These are phyloP conservation scores for Diaporthe caulivora DNA, from an alignment of 2,329 filamentous ascomycete species.

Conservation along the genomic window DNA sequence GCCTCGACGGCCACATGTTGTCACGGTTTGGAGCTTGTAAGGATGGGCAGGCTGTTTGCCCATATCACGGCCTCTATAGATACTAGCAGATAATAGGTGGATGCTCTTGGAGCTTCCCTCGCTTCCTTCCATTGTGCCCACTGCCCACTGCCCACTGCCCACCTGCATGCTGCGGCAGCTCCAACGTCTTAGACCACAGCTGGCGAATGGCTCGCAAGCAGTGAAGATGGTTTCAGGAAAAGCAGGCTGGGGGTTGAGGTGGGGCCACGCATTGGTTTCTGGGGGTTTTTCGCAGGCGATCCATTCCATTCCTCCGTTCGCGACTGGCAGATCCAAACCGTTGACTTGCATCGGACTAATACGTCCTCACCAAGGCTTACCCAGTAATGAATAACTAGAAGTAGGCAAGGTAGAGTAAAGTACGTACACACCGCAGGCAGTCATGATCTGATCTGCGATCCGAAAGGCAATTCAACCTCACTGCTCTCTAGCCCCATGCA, in stretches of 20 bases:
- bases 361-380: too few species aligned
- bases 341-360: constrained; percentile 18
- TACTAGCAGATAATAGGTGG: neutral
- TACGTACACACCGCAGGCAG: neutral
- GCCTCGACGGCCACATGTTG: neutral
- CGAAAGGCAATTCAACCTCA: constrained; percentile 23
- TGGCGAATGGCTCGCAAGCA: constrained; percentile 2
- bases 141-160: neutral
- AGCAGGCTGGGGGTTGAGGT: neutral
- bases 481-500: constrained; percentile 10
- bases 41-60: constrained; percentile 18
- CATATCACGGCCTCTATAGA: neutral
- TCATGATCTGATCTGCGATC: constrained; percentile 26
- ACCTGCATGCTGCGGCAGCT: constrained; percentile 23
- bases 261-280: neutral
- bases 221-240: constrained; percentile 17
- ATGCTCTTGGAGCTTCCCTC: neutral
- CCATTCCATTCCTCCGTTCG: constrained; percentile 6
- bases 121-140: neutral
- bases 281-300: constrained; percentile 1
- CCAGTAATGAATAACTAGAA: neutral
- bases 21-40: constrained; percentile 24
- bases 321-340: neutral
- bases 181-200: constrained; percentile 1
- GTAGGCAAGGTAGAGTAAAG: neutral